A percentile compares a stretch with the other conserved stretches of the same genome.
These are phyloP conservation scores for Macrophomina tecta DNA, from an alignment of 2,329 filamentous ascomycete species.

Conservation along the genomic window DNA sequence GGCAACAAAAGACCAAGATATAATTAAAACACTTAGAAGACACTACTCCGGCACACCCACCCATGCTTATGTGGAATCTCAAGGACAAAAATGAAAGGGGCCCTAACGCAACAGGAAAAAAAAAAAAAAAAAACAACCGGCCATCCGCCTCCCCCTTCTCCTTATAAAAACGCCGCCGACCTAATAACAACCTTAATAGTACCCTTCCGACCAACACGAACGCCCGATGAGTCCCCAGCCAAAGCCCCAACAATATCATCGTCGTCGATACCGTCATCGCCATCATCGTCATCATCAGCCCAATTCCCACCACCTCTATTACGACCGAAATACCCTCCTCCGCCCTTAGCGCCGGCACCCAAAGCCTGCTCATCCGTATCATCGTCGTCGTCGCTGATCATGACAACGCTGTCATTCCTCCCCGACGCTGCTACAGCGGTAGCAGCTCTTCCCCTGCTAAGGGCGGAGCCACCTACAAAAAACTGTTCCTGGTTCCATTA, in stretches of 20 bases:
- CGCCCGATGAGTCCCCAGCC: background rate
- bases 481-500: constrained; percentile 23
- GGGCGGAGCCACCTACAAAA: constrained; percentile 30
- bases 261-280: background rate
- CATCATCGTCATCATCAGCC: constrained; percentile 8
- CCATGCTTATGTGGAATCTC: background rate
- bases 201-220: constrained; percentile 7
- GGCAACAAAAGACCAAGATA: background rate
- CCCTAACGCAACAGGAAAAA: background rate
- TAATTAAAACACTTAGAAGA: background rate
- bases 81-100: background rate
- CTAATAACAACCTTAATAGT: constrained; percentile 18
- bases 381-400: constrained; percentile 3
- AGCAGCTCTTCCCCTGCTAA: constrained; percentile 11
- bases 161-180: constrained; percentile 25
- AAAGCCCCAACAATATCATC: background rate
- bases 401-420: background rate
- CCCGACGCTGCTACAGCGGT: background rate
- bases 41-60: background rate
- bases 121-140: constrained; percentile 10
- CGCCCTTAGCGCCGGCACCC: constrained; percentile 21
- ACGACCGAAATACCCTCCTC: constrained; percentile 3
- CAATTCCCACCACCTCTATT: background rate
- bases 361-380: background rate
- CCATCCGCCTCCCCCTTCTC: background rate